These are phyloP conservation scores for Metarhizium humberi DNA, from an alignment of 2,329 filamentous ascomycete species.

Conservation along the genomic window DNA sequence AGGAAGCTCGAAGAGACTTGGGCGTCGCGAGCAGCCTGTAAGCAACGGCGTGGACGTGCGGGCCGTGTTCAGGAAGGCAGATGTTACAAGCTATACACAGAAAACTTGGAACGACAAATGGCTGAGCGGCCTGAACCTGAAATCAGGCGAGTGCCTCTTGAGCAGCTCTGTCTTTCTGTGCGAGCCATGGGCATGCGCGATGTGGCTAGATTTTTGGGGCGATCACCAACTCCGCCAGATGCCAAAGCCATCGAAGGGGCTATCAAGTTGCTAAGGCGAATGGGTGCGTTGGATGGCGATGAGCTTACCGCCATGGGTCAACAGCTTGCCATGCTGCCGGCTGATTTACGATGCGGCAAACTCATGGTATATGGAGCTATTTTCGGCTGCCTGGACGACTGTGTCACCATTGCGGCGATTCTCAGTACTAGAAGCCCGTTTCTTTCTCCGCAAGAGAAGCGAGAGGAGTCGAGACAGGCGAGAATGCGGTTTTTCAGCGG, in stretches of 20 bases:
- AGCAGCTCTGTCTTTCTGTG: slow-evolving; percentile 90
- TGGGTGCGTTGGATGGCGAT: slow-evolving; percentile 81
- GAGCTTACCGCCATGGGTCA: slow-evolving; percentile 84
- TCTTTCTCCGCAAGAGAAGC: slow-evolving; percentile 69
- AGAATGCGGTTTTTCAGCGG: slow-evolving; percentile 63
- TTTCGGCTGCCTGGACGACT: slow-evolving; percentile 85
- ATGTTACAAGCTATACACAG: slow-evolving; percentile 93
- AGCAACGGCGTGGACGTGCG: slow-evolving; percentile 86
- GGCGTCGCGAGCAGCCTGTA: slow-evolving; percentile 89
- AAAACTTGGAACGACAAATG: slow-evolving; percentile 80
- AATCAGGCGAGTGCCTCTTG: slow-evolving; percentile 83
- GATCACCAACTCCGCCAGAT: slow-evolving; percentile 83
- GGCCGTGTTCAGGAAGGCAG: slow-evolving; percentile 84
- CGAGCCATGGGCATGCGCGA: slow-evolving; percentile 88
- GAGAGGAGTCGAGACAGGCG: slow-evolving; percentile 72
- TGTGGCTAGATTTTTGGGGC: slow-evolving; percentile 70
- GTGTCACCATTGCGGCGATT: slow-evolving; percentile 81
- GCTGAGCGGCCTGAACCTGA: slow-evolving; percentile 83
- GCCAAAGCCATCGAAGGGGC: slow-evolving; percentile 79
- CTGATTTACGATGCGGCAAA: slow-evolving; percentile 87
- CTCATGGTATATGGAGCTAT: slow-evolving; percentile 92
- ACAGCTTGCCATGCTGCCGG: slow-evolving; percentile 90
- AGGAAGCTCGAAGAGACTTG: slow-evolving; percentile 89
- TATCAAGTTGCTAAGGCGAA: slow-evolving; percentile 65
- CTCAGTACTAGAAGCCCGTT: slow-evolving; percentile 87